A percentile compares a stretch with the other conserved stretches of the same genome.
These are phyloP conservation scores for Candida arabinofermentans DNA, from an alignment of 805 yeast genomes.

Conservation along the genomic window DNA sequence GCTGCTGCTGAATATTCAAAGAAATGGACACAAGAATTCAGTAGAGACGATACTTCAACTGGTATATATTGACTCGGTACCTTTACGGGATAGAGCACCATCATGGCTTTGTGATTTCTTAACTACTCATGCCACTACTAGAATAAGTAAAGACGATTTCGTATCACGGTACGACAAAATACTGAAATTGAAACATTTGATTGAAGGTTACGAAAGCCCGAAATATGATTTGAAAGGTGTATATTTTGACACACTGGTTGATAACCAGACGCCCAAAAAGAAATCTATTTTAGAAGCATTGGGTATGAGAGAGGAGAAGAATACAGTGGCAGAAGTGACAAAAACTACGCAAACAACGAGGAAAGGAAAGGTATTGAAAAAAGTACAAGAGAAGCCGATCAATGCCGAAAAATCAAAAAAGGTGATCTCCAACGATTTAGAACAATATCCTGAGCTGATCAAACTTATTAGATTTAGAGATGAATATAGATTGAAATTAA, in stretches of 20 bases:
- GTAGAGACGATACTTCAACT: conserved; percentile 6
- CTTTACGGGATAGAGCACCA: conserved; percentile 10
- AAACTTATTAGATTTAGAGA: conserved; percentile 4
- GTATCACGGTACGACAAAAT: conserved; percentile 4
- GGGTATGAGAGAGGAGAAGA: background rate
- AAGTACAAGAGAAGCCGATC: background rate
- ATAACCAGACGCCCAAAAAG: background rate
- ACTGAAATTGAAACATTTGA: conserved; percentile 4
- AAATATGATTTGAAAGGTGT: conserved; percentile 3
- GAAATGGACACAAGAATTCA: conserved; percentile 7
- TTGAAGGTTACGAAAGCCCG: background rate
- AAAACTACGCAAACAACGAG: background rate
- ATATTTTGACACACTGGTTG: background rate
- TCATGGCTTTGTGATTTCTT: conserved; percentile 14
- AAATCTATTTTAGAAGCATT: background rate
- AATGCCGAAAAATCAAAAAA: no score
- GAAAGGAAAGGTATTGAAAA: background rate
- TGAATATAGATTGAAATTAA: conserved; percentile 11
- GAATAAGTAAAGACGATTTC: conserved; percentile 7
- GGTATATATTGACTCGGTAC: conserved; percentile 5
- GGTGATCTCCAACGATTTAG: no score
- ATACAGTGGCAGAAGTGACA: background rate
- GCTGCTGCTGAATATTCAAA: conserved; percentile 4
- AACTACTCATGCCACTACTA: conserved; percentile 1
- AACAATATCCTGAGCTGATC: background rate